Conservation (phyloP, 768 basidiomycete genomes). For the Lactarius quietus region DNA sequence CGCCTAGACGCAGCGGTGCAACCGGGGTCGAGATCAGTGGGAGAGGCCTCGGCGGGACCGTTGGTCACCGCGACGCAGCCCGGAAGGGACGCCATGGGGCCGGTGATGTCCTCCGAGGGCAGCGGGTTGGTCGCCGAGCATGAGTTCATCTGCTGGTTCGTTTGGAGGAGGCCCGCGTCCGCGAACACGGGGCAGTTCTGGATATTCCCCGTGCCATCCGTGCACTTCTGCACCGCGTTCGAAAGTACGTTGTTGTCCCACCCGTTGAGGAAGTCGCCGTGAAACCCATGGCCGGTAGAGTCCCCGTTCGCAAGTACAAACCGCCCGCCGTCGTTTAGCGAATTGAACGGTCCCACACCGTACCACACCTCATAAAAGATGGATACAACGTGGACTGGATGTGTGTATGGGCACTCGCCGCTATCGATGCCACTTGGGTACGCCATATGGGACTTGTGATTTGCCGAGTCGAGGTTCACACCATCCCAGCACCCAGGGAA, state of each 20-base stretch:
- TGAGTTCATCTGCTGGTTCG: background rate
- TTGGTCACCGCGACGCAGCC: constrained; percentile 7
- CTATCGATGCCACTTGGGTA: constrained; percentile 26
- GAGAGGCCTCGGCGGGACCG: background rate
- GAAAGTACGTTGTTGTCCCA: constrained; percentile 41
- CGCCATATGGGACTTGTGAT: constrained; percentile 39
- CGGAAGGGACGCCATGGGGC: background rate
- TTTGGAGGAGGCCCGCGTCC: background rate
- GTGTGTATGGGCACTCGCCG: background rate
- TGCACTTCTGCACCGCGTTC: constrained; percentile 36
- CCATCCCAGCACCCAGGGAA: constrained; percentile 41
- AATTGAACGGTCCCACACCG: constrained; percentile 31
- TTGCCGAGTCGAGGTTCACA: constrained; percentile 35
- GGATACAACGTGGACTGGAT: constrained; percentile 39
- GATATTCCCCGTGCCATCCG: background rate
- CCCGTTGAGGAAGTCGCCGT: constrained; percentile 40
- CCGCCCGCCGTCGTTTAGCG: constrained; percentile 31
- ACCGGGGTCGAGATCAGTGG: background rate
- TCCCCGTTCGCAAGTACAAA: constrained; percentile 42
- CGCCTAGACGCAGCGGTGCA: background rate
- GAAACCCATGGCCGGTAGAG: constrained; percentile 40
- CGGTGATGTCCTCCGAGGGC: background rate
- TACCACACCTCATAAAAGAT: constrained; percentile 41
- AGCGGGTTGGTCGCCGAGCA: background rate
- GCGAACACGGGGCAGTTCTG: constrained; percentile 2